Base-by-base conservation (phyloP, 1,284 basidiomycete species). In the Papiliotrema flavescens region DNA sequence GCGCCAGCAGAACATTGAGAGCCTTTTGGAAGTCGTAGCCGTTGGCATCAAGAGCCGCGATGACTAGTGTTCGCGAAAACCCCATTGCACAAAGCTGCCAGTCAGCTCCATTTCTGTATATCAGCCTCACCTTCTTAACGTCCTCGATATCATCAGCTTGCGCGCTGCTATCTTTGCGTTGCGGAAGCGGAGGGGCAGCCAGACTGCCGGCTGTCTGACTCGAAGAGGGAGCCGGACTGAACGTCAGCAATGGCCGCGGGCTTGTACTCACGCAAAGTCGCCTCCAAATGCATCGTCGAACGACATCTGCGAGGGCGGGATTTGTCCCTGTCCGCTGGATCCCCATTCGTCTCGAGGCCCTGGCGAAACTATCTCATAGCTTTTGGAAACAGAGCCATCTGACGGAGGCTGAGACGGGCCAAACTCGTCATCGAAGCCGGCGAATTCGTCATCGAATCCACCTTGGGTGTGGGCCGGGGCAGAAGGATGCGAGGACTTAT, bases 201-300 rank as follows among this genome's bases (percentile, higher is more conserved):
- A 43, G 51, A 42, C 41, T 36, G 9, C 32, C 34, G 39, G 41
- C 17, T 22, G 28, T 47, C n/a, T 22, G 59, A 51, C 14, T 61
- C 65, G 3, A 62, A 32, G 65, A 19, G 67, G 56, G 3, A 20
- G 35, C 35, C 35, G 11, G 35, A 17, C 43, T 26, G 20, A 8
- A 11, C 43, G 43, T 26, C 43, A 26, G 19, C 40, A 24, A 13
- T 20, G 20, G 43, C 13, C 43, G 9, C 8, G 20, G 24, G 20
- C 24, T 19, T 28, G n/a, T 28, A 59, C 63, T 57, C 45, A 57
- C 42, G 66, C 64, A 55, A 71, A 73, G 26, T 70, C 70, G 1
- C 61, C 66, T 44, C 80, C 76, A 62, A 84, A 84, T 0, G 78
- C 78, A 50, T 82, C 80, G 52, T 83, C 83, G 63, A 84, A 83